phyloP scores from a whole-genome alignment of 805 yeast species.

The Pichia sporocuriosa region DNA sequence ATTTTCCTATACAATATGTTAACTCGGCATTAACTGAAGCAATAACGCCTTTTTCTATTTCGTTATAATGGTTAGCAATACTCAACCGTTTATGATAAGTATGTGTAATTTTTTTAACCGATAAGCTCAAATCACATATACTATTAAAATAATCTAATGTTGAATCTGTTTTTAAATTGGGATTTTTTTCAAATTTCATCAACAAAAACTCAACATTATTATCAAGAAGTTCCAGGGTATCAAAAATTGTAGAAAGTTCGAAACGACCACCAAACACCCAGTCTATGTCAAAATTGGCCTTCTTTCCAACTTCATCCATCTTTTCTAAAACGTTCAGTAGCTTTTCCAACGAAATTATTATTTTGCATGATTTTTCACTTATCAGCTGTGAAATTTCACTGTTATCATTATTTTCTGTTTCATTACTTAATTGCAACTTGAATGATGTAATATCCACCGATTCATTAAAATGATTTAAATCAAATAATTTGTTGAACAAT shows the following conservation, averaged over 20 bases:
- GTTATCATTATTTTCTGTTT: too few relatives aligned
- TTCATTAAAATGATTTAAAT: conserved; percentile 1
- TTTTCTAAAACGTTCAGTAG: conserved; percentile 1
- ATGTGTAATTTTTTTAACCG: conserved; percentile 24
- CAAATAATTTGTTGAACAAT: conserved; percentile 4
- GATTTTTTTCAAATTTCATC: conserved; percentile 26
- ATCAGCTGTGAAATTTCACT: too few relatives aligned
- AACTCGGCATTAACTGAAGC: conserved; percentile 32
- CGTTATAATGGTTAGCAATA: conserved; percentile 38
- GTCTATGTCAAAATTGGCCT: conserved; percentile 1
- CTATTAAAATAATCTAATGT: conserved; percentile 29
- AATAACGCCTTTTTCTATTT: conserved; percentile 36
- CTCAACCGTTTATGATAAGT: conserved; percentile 31
- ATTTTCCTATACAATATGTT: not conserved
- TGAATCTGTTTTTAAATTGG: conserved; percentile 7
- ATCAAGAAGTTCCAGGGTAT: conserved; percentile 31
- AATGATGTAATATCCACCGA: too few relatives aligned
- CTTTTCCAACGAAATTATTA: not conserved
- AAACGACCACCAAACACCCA: conserved; percentile 31
- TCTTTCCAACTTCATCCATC: conserved; percentile 2
- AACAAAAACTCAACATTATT: conserved; percentile 30
- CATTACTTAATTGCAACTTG: too few relatives aligned
- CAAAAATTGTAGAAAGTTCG: conserved; percentile 28
- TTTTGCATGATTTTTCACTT: not conserved
- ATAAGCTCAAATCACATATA: conserved; percentile 26